Evolutionary conservation across 164 flowering plant genomes (phyloP).

Genomic region (Cinnamomum micranthum): DNA sequence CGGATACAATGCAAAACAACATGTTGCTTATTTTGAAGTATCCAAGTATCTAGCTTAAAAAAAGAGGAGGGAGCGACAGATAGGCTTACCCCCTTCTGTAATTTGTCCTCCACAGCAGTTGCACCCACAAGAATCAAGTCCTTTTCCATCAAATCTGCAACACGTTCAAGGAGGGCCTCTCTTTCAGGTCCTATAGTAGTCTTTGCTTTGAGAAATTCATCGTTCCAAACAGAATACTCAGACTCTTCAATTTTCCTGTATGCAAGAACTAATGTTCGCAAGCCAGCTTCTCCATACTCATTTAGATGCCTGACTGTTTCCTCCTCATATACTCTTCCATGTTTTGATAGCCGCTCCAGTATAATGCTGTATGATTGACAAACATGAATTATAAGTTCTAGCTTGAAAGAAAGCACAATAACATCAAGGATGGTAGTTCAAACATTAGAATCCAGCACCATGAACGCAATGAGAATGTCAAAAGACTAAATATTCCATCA

Average conservation of each 20-base stretch:
- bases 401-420: slow-evolving; percentile 1
- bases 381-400: background rate
- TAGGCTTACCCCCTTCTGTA: slow-evolving; percentile 81
- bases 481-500: background rate
- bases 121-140: slow-evolving; percentile 94
- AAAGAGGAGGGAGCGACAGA: background rate
- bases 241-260: slow-evolving; percentile 79
- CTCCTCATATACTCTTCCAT: slow-evolving; percentile 66
- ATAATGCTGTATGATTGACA: slow-evolving; percentile 61
- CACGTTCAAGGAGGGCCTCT: slow-evolving; percentile 74
- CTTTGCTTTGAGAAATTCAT: slow-evolving; percentile 76
- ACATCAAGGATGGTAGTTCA: background rate
- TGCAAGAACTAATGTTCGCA: slow-evolving; percentile 92
- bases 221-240: slow-evolving; percentile 78
- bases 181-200: slow-evolving; percentile 78
- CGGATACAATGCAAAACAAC: too few species aligned
- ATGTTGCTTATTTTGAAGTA: too few species aligned
- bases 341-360: slow-evolving; percentile 78
- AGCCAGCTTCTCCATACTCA: slow-evolving; percentile 93
- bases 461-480: background rate
- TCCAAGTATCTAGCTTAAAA: background rate
- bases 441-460: background rate
- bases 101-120: slow-evolving; percentile 97
- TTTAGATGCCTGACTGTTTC: slow-evolving; percentile 77
- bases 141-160: slow-evolving; percentile 77